Base-by-base conservation (phyloP, 305 asterid species). In the Rubia balearica region DNA sequence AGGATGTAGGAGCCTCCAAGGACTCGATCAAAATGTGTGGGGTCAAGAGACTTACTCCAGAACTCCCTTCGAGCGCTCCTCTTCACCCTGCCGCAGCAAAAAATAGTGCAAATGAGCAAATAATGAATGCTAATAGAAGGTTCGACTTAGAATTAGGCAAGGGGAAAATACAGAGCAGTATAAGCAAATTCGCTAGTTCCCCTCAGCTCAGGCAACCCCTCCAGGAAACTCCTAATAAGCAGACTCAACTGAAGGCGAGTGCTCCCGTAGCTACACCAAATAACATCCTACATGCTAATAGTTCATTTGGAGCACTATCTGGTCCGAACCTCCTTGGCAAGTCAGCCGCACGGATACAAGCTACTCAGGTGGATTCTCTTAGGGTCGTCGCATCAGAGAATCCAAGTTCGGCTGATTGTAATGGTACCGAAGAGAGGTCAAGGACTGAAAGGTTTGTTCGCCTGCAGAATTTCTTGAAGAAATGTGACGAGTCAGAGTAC, bases 91-190 rank as follows among this genome's bases (percentile, higher is more conserved):
- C 78, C 76, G 63, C 82, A 75, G 70, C 81, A 68, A 80, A 77
- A 71, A 78, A 75, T 77, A 90, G 82, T 56, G 71, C 83, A 55
- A 88, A 84, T 68, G 96, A 89, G 72, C 88, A 88, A 76, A 83
- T 91, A 65, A 79, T 89, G 88, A 89, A 89, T 30, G 96, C 87
- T 2, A 89, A 95, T 21, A 83, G 96, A 84, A 86, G 98, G 72
- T 81, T 91, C 73, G 98, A 89, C n/a, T 79, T 88, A 69, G 98
- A 91, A 78, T 88, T 93, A 49, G 97, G 97, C 27, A 81, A 75
- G 67, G 96, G 96, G 74, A 88, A 85, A 77, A 79, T 80, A 60
- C 92, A 85, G 71, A 85, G 78, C 80, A 81, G 68, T 62, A 82
- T 84, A 17, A 96, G 85, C 63, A 89, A 81, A 69, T 74, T 59